Evolutionary conservation across 2,329 filamentous ascomycete genomes (phyloP), one percentile per base, ranked within the genome.

Genomic region (Aspergillus brasiliensis): DNA sequence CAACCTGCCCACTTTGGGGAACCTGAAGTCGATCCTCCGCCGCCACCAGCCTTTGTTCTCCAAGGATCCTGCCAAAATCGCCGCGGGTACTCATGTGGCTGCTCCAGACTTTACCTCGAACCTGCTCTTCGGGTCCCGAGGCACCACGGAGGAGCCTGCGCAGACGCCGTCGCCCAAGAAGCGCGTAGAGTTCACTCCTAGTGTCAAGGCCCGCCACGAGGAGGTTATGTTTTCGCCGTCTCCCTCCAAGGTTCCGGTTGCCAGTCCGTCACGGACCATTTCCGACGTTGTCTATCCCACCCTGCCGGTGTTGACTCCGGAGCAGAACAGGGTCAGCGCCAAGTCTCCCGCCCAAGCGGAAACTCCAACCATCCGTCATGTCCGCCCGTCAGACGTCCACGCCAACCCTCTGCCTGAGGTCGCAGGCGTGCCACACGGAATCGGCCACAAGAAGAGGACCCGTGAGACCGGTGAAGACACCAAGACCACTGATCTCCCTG

Each of bases 111-210:
- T 77, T 65, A 73, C 76, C 42, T 72, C 83, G 11, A 80, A 86
- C 31, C 86, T 85, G 67, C 78, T 81, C 21, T 72, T 87, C 31
- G 71, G 67, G 42, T 64, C 75, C 11, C 69, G 68, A 19, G 67
- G 70, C 17, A 58, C 55, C 31, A 69, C 67, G 3, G 62, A 67
- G 23, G 72, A 72, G 19, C 61, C 68, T 5, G 69, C 82, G 17
- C 87, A 86, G 5, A 91, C 89, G 1, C 90, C 89, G 7, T 87
- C 88, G 31, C 84, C 87, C 23, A 90, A 87, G 74, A 96, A 96
- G 79, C 88, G 86, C 58, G 91, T 96, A 37, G 88, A 90, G 53
- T 97, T 96, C 69, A 92, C 90, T 0, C 88, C 88, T 0, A 87
- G 86, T 62, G 88, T 88, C 37, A 84, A 91, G 63, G 73, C 75